Evolutionary conservation across 768 basidiomycete genomes (phyloP).

Genomic region (Xerocomus potaroensis): DNA sequence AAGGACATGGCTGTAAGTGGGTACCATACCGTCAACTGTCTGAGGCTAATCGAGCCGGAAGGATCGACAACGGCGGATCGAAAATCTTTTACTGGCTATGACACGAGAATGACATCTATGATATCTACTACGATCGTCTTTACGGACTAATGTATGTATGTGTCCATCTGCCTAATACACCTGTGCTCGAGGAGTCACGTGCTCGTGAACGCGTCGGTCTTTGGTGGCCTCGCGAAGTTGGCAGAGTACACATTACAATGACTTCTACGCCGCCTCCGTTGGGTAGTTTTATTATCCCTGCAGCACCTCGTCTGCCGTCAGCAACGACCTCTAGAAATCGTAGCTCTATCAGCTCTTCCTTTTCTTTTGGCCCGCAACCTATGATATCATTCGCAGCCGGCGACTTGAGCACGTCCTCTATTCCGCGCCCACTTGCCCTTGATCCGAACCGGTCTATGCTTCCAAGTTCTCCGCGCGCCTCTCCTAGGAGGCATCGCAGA

Average conservation of each 20-base stretch:
- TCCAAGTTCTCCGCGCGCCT: constrained; percentile 68
- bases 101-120: too few relatives aligned
- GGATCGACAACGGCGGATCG: constrained; percentile 77
- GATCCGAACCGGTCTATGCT: constrained; percentile 81
- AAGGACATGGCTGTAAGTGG: constrained; percentile 68
- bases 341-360: constrained; percentile 71
- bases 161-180: too few relatives aligned
- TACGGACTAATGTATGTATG: too few relatives aligned
- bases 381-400: constrained; percentile 66
- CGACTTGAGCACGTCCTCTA: constrained; percentile 57
- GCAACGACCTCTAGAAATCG: constrained; percentile 55
- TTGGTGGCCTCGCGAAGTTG: neutral
- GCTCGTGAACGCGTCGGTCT: constrained; percentile 9
- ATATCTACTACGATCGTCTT: neutral
- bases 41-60: constrained; percentile 22
- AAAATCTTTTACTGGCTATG: constrained; percentile 63
- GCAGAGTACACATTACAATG: too few relatives aligned
- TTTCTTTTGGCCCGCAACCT: constrained; percentile 79
- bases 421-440: constrained; percentile 52
- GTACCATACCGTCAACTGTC: neutral
- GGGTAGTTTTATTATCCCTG: constrained; percentile 39
- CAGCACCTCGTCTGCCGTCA: constrained; percentile 50
- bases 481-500: constrained; percentile 53
- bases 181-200: too few relatives aligned
- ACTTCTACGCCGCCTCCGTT: constrained; percentile 49